A percentile compares a stretch with the other conserved stretches of the same genome.
Evolutionary conservation across 495 filamentous ascomycete species (phyloP).

Genomic region (Trichoderma reesei): DNA sequence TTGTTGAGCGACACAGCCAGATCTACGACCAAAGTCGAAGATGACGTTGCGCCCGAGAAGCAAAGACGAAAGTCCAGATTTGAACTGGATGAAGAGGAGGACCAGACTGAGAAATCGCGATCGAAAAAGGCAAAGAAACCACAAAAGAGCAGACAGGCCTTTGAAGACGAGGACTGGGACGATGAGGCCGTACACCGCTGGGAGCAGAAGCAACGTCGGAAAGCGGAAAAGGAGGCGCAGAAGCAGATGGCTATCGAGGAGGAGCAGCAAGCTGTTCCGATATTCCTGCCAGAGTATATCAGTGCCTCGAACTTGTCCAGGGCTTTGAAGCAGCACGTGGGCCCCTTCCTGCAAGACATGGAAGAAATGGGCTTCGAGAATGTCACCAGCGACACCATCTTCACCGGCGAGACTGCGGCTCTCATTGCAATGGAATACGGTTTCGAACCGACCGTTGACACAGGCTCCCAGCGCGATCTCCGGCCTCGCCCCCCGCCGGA

Average conservation of each 20-base stretch:
- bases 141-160: background rate
- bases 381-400: slow-evolving; percentile 64
- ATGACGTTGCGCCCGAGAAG: background rate
- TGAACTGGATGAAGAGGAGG: background rate
- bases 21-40: background rate
- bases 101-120: background rate
- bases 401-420: slow-evolving; percentile 84
- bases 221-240: slow-evolving; percentile 23
- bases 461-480: slow-evolving; percentile 57
- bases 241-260: slow-evolving; percentile 17
- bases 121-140: slow-evolving; percentile 10
- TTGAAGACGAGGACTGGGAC: slow-evolving; percentile 19
- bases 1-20: background rate
- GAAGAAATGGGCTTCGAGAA: slow-evolving; percentile 77
- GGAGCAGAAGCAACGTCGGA: slow-evolving; percentile 21
- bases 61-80: slow-evolving; percentile 5
- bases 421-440: slow-evolving; percentile 88
- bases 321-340: slow-evolving; percentile 48
- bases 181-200: slow-evolving; percentile 26
- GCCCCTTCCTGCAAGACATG: slow-evolving; percentile 66
- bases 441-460: slow-evolving; percentile 80
- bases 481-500: slow-evolving; percentile 58
- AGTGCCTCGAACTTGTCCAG: slow-evolving; percentile 76
- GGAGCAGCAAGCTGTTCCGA: slow-evolving; percentile 27
- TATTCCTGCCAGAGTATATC: slow-evolving; percentile 85